phyloP scores from a whole-genome alignment of 352 stramenopile species.

The Phytopythium vexans region DNA sequence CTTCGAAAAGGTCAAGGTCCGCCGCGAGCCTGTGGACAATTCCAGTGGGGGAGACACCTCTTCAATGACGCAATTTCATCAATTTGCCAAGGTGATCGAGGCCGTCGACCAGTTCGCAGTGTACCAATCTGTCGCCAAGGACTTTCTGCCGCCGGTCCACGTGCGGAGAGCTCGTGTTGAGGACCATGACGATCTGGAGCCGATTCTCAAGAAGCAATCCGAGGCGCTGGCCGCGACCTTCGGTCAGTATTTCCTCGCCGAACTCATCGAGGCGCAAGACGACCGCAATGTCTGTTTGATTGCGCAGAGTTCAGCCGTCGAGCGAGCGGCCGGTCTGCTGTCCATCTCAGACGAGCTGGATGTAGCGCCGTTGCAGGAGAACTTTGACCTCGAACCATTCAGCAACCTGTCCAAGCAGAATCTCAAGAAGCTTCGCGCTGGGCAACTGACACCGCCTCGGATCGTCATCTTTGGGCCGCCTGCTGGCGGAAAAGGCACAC shows the following conservation, averaged over 20 bases:
- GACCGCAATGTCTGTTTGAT: slow-evolving; percentile 83
- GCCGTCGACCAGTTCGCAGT: slow-evolving; percentile 40
- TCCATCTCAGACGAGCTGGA: slow-evolving; percentile 85
- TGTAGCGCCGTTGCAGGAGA: slow-evolving; percentile 71
- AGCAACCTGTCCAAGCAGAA: slow-evolving; percentile 68
- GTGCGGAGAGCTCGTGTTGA: slow-evolving; percentile 71
- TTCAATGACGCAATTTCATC: slow-evolving; percentile 3
- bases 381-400: slow-evolving; percentile 80
- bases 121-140: slow-evolving; percentile 35
- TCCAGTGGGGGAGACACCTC: not conserved
- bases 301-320: slow-evolving; percentile 34
- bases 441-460: slow-evolving; percentile 33
- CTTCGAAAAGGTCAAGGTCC: slow-evolving; percentile 35
- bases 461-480: slow-evolving; percentile 91
- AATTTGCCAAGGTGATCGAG: slow-evolving; percentile 33
- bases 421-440: slow-evolving; percentile 5
- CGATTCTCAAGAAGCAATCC: slow-evolving; percentile 60
- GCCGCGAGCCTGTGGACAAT: slow-evolving; percentile 7
- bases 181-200: slow-evolving; percentile 79
- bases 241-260: slow-evolving; percentile 91
- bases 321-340: slow-evolving; percentile 71
- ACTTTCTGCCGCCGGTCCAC: slow-evolving; percentile 43
- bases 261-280: slow-evolving; percentile 89
- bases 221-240: slow-evolving; percentile 68
- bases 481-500: slow-evolving; percentile 92